These are phyloP conservation scores for Isabelozyma rhagii DNA, from an alignment of 805 yeast species.

Conservation along the genomic window DNA sequence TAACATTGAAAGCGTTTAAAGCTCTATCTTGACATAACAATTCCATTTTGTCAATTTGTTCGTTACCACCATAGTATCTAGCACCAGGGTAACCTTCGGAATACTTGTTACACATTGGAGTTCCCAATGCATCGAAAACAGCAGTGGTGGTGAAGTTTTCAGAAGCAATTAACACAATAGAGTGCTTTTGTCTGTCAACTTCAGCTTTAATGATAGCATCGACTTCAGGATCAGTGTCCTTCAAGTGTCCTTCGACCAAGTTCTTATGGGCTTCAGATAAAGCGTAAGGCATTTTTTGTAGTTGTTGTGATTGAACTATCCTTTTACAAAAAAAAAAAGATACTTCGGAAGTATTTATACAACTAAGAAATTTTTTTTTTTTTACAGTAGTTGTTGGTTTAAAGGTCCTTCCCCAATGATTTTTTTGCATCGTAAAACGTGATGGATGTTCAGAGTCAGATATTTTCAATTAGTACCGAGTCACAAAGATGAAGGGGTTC, in stretches of 20 bases:
- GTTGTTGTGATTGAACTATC: neutral
- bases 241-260: constrained; percentile 59
- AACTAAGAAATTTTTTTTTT: neutral
- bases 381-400: neutral
- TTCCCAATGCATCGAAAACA: constrained; percentile 91
- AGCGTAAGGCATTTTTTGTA: constrained; percentile 39
- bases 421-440: neutral
- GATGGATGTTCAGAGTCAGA: neutral
- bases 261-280: constrained; percentile 47
- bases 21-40: constrained; percentile 89
- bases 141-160: constrained; percentile 95
- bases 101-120: constrained; percentile 96
- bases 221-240: constrained; percentile 82
- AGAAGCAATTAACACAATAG: constrained; percentile 89
- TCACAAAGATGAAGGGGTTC: neutral
- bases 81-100: constrained; percentile 99
- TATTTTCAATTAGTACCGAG: neutral
- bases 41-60: constrained; percentile 90
- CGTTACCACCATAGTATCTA: constrained; percentile 97
- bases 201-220: constrained; percentile 73
- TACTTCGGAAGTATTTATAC: neutral
- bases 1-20: constrained; percentile 71
- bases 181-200: constrained; percentile 82
- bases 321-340: neutral
- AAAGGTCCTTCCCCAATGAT: neutral